Evolutionary conservation across 495 filamentous ascomycete genomes (phyloP), one percentile per base, ranked within the genome.

Genomic region (Margaritispora aquatica): DNA sequence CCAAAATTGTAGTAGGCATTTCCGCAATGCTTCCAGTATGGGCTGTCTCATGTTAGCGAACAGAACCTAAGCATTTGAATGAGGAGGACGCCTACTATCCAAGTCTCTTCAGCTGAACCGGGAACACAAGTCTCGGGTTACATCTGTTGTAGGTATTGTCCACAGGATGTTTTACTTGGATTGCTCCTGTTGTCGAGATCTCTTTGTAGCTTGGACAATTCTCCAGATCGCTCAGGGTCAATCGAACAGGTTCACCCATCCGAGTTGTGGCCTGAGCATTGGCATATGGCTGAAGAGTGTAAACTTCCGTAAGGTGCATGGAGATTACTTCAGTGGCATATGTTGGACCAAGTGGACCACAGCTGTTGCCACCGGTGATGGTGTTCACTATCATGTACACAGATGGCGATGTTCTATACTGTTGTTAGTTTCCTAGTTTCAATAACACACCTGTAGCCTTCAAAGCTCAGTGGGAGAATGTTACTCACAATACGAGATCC

Each of bases 321-420:
- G 48, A 44, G 15, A 64, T 26, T 13, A 65, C 52, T 54, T 52
- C 17, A 21, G 60, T 57, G 23, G 15, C 17, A 34, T 38, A 62
- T 1, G 58, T 65, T 24, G 63, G 63, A 9, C 63, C 63, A 0
- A 65, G 41, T 2, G 36, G 27, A 8, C 55, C 55, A 27, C 63
- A 65, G 2, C 23, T 8, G 47, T 65, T 65, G 17, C 34, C 15
- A 8, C 36, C 63, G 8, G 11, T 47, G 20, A 62, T 56, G 17
- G 63, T 65, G 19, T 62, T 56, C 26, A 75, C 66, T 19, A 69
- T 36, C 54, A 75, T 60, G 55, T 75, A 75, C 20, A 74, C 68
- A 2, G 70, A 73, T 0, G 73, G 73, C 3, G 71, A 75, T 20
- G 71, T 71, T 59, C 71, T 74, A 44, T 46, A 26, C 20, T 17